These are phyloP conservation scores for Serendipita sp. DNA, from an alignment of 768 basidiomycete species.

Conservation along the genomic window DNA sequence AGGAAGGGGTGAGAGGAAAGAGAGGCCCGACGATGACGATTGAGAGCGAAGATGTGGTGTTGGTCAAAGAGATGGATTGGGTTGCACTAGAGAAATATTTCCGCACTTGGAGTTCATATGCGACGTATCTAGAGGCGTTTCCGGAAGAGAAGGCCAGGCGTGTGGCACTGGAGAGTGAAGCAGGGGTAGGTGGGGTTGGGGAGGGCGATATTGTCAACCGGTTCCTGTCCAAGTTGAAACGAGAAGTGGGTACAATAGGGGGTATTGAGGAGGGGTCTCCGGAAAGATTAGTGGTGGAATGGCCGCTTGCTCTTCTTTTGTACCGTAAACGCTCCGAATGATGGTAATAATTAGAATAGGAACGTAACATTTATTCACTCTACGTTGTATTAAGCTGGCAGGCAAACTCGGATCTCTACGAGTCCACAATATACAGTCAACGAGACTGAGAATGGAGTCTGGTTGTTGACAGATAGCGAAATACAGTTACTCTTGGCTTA, in stretches of 20 bases:
- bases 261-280: not conserved
- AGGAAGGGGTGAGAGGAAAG: not conserved
- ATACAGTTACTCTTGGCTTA: no score
- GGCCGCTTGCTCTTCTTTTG: not conserved
- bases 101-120: slow-evolving; percentile 51
- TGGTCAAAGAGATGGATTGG: slow-evolving; percentile 48
- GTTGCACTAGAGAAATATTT: slow-evolving; percentile 49
- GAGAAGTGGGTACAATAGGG: slow-evolving; percentile 14
- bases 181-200: not conserved
- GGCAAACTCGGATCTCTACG: no score
- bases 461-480: no score
- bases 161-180: no score
- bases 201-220: slow-evolving; percentile 51
- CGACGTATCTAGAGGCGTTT: slow-evolving; percentile 45
- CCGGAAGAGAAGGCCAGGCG: slow-evolving; percentile 33
- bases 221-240: slow-evolving; percentile 40
- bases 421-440: no score
- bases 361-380: no score
- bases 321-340: not conserved
- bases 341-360: no score
- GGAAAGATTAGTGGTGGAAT: not conserved
- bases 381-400: no score
- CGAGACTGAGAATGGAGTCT: no score
- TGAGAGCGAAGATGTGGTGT: slow-evolving; percentile 4
- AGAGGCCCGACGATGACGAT: not conserved